Percentiles rank a stretch among this genome's conserved stretches.
Evolutionary conservation across 2,329 filamentous ascomycete genomes (phyloP).

Genomic region (Pseudogymnoascus sp.): DNA sequence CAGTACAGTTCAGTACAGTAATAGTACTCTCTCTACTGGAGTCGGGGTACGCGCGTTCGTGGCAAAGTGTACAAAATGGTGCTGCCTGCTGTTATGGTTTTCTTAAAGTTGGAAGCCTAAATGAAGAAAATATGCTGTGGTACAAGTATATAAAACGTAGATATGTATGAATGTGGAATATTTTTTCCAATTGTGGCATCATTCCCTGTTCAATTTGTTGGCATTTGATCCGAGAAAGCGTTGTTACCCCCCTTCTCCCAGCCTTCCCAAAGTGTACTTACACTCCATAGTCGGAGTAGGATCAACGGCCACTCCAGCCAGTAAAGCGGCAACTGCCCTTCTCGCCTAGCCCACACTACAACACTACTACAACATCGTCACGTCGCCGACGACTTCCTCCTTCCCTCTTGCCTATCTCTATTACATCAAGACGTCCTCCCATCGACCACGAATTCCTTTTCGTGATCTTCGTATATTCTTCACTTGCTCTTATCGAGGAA

Average conservation of each 20-base stretch:
- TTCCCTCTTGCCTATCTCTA: constrained; percentile 14
- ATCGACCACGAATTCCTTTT: constrained; percentile 24
- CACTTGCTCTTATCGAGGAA: constrained; percentile 22
- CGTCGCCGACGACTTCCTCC: constrained; percentile 12
- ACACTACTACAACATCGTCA: constrained; percentile 11
- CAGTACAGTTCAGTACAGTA: neutral
- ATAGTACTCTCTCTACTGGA: neutral
- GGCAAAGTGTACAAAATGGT: neutral
- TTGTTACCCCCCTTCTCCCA: neutral
- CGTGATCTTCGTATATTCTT: constrained; percentile 22
- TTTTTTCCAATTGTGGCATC: neutral
- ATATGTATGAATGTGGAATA: neutral
- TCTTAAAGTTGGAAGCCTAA: neutral
- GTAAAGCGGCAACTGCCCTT: constrained; percentile 12
- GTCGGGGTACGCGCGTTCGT: constrained; percentile 5
- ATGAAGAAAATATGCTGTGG: neutral
- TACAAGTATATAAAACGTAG: neutral
- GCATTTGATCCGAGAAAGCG: neutral
- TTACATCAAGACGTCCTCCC: constrained; percentile 16
- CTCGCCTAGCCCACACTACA: constrained; percentile 12
- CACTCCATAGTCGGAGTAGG: neutral
- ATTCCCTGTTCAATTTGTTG: constrained; percentile 3
- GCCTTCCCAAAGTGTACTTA: neutral
- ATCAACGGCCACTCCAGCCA: neutral
- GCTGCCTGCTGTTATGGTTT: neutral